phyloP scores from a whole-genome alignment of 2,329 filamentous ascomycete species.

The Aspergillus quadricinctus region DNA sequence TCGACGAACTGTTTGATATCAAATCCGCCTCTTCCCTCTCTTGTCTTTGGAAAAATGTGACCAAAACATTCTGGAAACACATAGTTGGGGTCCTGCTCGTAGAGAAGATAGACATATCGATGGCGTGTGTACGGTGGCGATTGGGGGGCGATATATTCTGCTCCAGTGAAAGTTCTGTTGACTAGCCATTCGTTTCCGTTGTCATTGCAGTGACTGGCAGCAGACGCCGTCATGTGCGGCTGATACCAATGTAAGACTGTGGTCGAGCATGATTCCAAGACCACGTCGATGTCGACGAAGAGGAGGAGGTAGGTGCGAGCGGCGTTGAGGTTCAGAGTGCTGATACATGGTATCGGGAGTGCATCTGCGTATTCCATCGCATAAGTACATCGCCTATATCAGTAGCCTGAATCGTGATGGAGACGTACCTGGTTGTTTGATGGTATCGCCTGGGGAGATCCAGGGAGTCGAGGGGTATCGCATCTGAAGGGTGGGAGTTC shows the following conservation, averaged over 20 bases:
- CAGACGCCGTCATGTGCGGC: constrained; percentile 9
- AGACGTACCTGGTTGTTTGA: constrained; percentile 7
- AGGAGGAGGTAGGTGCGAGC: constrained; percentile 17
- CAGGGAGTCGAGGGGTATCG: constrained; percentile 15
- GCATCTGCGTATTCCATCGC: constrained; percentile 11
- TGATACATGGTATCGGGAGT: constrained; percentile 13
- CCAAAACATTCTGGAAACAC: constrained; percentile 28
- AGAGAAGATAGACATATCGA: constrained; percentile 31
- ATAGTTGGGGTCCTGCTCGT: constrained; percentile 21
- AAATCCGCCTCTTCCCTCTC: constrained; percentile 27
- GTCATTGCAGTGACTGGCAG: constrained; percentile 3
- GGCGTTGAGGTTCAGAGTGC: constrained; percentile 6
- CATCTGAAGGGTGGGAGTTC: constrained; percentile 9
- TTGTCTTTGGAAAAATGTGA: constrained; percentile 25
- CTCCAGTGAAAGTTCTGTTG: constrained; percentile 1
- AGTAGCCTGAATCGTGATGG: too few relatives aligned
- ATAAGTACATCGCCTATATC: neutral
- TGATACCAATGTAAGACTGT: constrained; percentile 28
- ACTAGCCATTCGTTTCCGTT: neutral
- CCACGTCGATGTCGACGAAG: constrained; percentile 23
- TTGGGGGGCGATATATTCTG: constrained; percentile 27
- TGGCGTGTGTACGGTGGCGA: constrained; percentile 24
- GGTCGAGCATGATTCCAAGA: constrained; percentile 12
- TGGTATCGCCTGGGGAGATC: constrained; percentile 16
- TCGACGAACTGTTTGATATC: constrained; percentile 31